Conservation (phyloP, 306 rosid species). For the Dryas alaskensis region DNA sequence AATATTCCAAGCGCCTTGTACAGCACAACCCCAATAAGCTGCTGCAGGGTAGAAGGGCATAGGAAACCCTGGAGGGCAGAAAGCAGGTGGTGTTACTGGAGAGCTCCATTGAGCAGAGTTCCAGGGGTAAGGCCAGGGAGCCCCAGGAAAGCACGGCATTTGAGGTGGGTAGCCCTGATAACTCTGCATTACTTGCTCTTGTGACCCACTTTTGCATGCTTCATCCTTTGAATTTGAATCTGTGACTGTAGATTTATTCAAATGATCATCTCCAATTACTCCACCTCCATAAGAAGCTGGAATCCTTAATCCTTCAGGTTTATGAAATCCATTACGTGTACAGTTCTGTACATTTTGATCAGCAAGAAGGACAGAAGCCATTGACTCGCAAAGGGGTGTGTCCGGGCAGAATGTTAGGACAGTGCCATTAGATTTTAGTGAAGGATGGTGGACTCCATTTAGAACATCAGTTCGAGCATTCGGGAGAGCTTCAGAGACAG, state of each 20-base stretch:
- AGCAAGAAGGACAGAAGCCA: conserved; percentile 48
- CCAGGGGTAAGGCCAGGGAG: conserved; percentile 55
- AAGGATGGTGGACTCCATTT: conserved; percentile 30
- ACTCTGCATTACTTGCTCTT: conserved; percentile 37
- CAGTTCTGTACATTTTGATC: conserved; percentile 32
- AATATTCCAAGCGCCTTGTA: conserved; percentile 43
- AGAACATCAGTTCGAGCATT: conserved; percentile 29
- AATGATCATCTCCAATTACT: conserved; percentile 32
- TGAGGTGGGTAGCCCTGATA: conserved; percentile 42
- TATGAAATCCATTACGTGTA: conserved; percentile 34
- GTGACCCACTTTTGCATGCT: conserved; percentile 30
- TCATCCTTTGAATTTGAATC: conserved; percentile 31
- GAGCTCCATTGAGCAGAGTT: conserved; percentile 45
- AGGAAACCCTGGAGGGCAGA: conserved; percentile 50
- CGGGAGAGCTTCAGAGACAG: conserved; percentile 40
- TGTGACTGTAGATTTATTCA: conserved; percentile 29
- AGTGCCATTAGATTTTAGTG: conserved; percentile 32
- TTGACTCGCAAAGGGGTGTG: conserved; percentile 43
- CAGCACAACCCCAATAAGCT: conserved; percentile 46
- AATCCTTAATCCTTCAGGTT: conserved; percentile 34
- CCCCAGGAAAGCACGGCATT: conserved; percentile 42
- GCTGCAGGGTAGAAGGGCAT: conserved; percentile 48
- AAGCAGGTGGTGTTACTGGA: conserved; percentile 38
- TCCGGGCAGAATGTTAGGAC: conserved; percentile 45
- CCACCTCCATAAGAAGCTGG: conserved; percentile 31